These are phyloP conservation scores for Erysimum cheiranthoides DNA, from an alignment of 345 rosid genomes.

Conservation along the genomic window DNA sequence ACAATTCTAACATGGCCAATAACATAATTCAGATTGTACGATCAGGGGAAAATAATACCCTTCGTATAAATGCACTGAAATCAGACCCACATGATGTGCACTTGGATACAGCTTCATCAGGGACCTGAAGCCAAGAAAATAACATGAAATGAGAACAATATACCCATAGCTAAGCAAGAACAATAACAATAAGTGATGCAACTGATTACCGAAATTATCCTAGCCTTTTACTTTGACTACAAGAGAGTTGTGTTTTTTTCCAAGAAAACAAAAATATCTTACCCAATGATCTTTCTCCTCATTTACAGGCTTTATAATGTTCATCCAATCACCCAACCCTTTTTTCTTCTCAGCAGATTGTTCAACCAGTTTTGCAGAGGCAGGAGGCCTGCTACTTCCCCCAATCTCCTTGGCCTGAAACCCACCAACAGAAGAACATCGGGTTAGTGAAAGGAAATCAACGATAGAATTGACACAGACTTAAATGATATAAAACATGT, in stretches of 20 bases:
- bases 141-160: background rate
- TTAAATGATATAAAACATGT: background rate
- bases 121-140: conserved; percentile 56
- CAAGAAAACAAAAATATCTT: background rate
- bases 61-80: conserved; percentile 87
- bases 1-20: background rate
- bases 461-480: background rate
- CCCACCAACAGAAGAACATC: background rate
- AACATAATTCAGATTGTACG: conserved; percentile 21
- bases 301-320: conserved; percentile 80
- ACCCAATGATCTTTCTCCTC: conserved; percentile 99
- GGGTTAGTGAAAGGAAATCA: background rate
- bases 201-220: conserved; percentile 8
- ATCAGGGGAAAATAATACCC: conserved; percentile 49
- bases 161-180: conserved; percentile 16
- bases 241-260: background rate
- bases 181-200: background rate
- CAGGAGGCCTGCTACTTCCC: conserved; percentile 71
- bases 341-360: conserved; percentile 77
- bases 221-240: conserved; percentile 1
- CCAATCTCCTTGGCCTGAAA: conserved; percentile 94
- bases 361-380: conserved; percentile 58
- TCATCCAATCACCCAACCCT: conserved; percentile 89
- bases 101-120: conserved; percentile 93
- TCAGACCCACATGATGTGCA: conserved; percentile 86